A percentile compares a stretch with the other conserved stretches of the same genome.
Conservation (phyloP, 208 protist species). For the Leishmania tarentolae region DNA sequence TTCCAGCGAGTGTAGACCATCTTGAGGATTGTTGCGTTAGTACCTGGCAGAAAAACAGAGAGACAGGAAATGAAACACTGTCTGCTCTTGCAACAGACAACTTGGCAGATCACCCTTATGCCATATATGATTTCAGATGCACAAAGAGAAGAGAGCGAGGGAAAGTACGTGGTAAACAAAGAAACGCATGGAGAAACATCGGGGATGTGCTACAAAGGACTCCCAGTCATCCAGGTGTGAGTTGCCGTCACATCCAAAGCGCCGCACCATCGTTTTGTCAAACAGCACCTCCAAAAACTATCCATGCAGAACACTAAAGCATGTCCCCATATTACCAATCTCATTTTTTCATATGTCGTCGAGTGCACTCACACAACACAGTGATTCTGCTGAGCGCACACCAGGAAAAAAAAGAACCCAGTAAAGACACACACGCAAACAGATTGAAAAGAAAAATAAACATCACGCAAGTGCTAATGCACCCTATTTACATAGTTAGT, state of each 20-base stretch:
- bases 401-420: slow-evolving; percentile 7
- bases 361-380: background rate
- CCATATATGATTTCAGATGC: background rate
- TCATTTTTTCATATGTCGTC: background rate
- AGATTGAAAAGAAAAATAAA: background rate
- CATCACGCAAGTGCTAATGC: slow-evolving; percentile 11
- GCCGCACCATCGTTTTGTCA: background rate
- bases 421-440: background rate
- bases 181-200: background rate
- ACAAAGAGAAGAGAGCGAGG: background rate
- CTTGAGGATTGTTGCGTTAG: slow-evolving; percentile 10
- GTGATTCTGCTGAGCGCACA: background rate
- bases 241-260: background rate
- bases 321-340: background rate
- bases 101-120: background rate
- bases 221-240: background rate
- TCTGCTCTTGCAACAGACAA: background rate
- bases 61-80: background rate
- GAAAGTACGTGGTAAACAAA: background rate
- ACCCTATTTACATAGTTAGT: background rate
- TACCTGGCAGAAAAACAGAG: background rate
- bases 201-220: background rate
- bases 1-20: slow-evolving; percentile 95
- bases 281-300: no score
- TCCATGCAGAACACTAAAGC: background rate